Conservation (phyloP, 805 yeast genomes). For the Nakazawaea ishiwadae region DNA sequence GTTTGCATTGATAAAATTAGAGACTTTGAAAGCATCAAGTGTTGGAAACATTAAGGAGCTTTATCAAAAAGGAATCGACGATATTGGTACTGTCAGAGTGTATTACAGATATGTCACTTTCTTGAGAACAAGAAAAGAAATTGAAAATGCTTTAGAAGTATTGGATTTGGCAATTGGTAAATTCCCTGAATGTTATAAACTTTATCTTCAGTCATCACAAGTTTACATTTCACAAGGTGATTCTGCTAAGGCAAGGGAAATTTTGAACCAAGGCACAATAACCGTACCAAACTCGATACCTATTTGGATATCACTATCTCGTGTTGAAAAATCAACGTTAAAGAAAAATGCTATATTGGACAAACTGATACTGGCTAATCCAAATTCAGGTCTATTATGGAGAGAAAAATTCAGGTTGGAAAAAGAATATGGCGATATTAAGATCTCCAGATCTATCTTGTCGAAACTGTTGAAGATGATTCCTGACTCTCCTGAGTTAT, state of each 20-base stretch:
- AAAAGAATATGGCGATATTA: constrained; percentile 32
- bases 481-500: constrained; percentile 56
- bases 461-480: constrained; percentile 54
- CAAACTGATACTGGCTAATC: constrained; percentile 50
- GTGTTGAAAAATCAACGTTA: constrained; percentile 37
- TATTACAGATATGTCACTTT: constrained; percentile 60
- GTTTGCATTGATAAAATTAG: constrained; percentile 70
- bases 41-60: constrained; percentile 17
- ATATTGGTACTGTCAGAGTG: constrained; percentile 39
- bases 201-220: constrained; percentile 64
- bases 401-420: constrained; percentile 58
- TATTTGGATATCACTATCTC: constrained; percentile 54
- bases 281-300: constrained; percentile 35
- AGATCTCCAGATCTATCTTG: constrained; percentile 50
- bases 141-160: constrained; percentile 33
- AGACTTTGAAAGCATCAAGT: constrained; percentile 35
- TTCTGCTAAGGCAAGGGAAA: constrained; percentile 38
- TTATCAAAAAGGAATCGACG: constrained; percentile 33
- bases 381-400: constrained; percentile 51
- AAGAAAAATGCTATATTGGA: constrained; percentile 72
- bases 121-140: constrained; percentile 34
- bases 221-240: constrained; percentile 31
- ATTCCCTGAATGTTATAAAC: constrained; percentile 47
- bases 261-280: constrained; percentile 44
- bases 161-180: constrained; percentile 40